Evolutionary conservation across 2,329 filamentous ascomycete species (phyloP).

Genomic region (Colletotrichum sublineola): DNA sequence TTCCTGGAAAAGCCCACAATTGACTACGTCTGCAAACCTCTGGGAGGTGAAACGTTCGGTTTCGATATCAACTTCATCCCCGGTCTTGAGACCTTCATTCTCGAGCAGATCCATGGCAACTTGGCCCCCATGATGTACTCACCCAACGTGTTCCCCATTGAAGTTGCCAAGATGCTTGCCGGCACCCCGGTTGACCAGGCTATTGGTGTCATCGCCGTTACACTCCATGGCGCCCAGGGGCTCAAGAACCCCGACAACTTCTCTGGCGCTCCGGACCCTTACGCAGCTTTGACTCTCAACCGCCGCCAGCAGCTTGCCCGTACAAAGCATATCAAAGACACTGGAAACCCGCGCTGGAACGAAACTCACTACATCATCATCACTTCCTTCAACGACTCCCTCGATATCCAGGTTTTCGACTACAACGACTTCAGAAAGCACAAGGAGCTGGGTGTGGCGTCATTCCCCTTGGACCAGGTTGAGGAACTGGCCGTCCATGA

Average conservation of each 20-base stretch:
- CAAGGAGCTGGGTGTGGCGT: conserved; percentile 90
- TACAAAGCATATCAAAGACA: conserved; percentile 90
- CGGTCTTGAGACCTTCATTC: conserved; percentile 91
- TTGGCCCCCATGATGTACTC: conserved; percentile 98
- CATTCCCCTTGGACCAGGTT: conserved; percentile 86
- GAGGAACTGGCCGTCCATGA: conserved; percentile 84
- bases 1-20: conserved; percentile 91
- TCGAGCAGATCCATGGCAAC: conserved; percentile 95
- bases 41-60: conserved; percentile 94
- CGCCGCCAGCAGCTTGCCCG: conserved; percentile 83
- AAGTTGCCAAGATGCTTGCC: conserved; percentile 97
- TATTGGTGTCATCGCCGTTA: conserved; percentile 92
- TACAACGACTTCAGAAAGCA: conserved; percentile 98
- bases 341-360: conserved; percentile 90
- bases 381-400: conserved; percentile 87
- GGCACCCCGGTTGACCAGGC: conserved; percentile 95
- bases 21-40: conserved; percentile 97
- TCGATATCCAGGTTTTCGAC: conserved; percentile 89
- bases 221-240: conserved; percentile 89
- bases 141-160: conserved; percentile 97
- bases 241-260: conserved; percentile 97
- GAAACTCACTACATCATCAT: conserved; percentile 97
- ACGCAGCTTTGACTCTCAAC: conserved; percentile 87
- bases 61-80: conserved; percentile 99
- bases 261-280: conserved; percentile 91